Conservation (phyloP, 1,284 basidiomycete species). For the Cryptococcus amylolentus region DNA sequence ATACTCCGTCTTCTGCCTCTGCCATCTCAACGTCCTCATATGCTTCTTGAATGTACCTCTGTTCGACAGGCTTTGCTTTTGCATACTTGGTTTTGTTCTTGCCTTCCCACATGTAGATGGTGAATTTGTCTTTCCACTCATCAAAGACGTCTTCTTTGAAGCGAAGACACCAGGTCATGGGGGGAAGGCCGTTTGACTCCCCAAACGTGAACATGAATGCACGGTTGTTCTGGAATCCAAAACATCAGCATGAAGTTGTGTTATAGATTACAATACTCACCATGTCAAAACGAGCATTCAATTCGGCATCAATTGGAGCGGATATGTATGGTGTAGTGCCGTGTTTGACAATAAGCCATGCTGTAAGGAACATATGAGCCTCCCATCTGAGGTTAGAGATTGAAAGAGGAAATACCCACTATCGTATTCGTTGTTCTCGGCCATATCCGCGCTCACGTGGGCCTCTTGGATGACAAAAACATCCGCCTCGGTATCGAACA, state of each 20-base stretch:
- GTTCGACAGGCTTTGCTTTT: constrained; percentile 76
- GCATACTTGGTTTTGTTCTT: constrained; percentile 71
- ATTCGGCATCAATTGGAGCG: constrained; percentile 51
- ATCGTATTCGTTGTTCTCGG: constrained; percentile 56
- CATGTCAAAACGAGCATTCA: constrained; percentile 59
- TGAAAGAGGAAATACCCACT: constrained; percentile 36
- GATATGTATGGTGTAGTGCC: constrained; percentile 46
- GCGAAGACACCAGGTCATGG: constrained; percentile 79
- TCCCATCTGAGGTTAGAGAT: constrained; percentile 1
- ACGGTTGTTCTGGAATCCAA: constrained; percentile 29
- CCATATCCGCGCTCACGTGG: constrained; percentile 65
- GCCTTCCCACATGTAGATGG: constrained; percentile 75
- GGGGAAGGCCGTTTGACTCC: constrained; percentile 55
- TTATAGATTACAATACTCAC: constrained; percentile 11
- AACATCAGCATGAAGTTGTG: constrained; percentile 7
- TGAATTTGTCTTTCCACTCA: constrained; percentile 65
- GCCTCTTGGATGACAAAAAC: constrained; percentile 70
- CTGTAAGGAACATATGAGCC: constrained; percentile 20
- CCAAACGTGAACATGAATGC: constrained; percentile 66
- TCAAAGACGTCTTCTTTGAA: constrained; percentile 62
- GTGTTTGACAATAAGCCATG: constrained; percentile 48
- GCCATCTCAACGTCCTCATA: constrained; percentile 81
- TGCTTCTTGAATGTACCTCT: constrained; percentile 60
- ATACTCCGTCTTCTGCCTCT: constrained; percentile 55
- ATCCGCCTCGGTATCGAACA: constrained; percentile 69